phyloP scores from a whole-genome alignment of 139 green algal genomes.

The Pycnococcus provasolii region DNA sequence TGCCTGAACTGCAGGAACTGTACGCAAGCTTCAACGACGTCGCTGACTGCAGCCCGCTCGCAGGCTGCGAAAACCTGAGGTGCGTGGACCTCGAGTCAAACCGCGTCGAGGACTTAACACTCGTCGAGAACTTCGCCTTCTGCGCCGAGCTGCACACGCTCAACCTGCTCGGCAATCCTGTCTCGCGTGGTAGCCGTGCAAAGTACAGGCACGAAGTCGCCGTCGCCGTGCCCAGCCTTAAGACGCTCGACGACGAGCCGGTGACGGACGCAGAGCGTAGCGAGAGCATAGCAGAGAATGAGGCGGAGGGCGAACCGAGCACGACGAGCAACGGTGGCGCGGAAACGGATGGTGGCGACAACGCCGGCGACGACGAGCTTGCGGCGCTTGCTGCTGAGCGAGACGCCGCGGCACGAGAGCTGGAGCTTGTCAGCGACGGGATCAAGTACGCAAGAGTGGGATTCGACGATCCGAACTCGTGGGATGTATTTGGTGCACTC shows the following conservation, averaged over 20 bases:
- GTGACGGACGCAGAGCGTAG: conserved; percentile 4
- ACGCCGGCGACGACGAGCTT: neutral
- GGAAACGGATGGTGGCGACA: no score
- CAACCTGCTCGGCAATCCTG: conserved; percentile 14
- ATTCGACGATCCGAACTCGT: neutral
- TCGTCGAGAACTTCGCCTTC: conserved; percentile 6
- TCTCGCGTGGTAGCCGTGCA: neutral
- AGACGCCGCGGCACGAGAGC: conserved; percentile 2
- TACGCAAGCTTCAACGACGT: conserved; percentile 30
- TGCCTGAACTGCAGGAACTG: conserved; percentile 21
- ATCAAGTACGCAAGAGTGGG: conserved; percentile 20
- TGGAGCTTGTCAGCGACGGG: conserved; percentile 13
- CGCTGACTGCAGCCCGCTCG: conserved; percentile 8
- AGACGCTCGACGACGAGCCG: neutral
- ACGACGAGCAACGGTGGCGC: no score
- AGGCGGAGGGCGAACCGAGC: no score
- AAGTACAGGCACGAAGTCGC: neutral
- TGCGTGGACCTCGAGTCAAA: conserved; percentile 24
- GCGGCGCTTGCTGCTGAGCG: neutral
- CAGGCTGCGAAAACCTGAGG: conserved; percentile 11
- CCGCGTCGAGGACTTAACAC: conserved; percentile 1
- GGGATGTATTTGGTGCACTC: no score
- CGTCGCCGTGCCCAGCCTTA: neutral
- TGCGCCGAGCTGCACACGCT: conserved; percentile 10
- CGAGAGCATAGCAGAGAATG: no score